These are phyloP conservation scores for Claviceps arundinis DNA, from an alignment of 2,329 filamentous ascomycete genomes.

Conservation along the genomic window DNA sequence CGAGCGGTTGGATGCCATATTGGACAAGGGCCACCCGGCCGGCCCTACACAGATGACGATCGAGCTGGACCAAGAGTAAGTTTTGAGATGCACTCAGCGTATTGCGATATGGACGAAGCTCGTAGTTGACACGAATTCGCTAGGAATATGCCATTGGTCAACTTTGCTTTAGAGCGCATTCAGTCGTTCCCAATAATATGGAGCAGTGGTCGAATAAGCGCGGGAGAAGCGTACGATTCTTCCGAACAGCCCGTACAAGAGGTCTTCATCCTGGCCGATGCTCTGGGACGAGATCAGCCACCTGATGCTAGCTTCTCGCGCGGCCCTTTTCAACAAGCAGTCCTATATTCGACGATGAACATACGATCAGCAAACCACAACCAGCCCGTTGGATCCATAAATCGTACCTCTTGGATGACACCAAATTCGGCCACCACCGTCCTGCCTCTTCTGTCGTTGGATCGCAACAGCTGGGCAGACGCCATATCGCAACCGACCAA, in stretches of 20 bases:
- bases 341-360: conserved; percentile 11
- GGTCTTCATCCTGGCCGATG: conserved; percentile 3
- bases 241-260: background rate
- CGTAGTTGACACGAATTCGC: background rate
- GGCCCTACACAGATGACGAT: conserved; percentile 1
- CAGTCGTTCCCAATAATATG: conserved; percentile 10
- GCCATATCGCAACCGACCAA: conserved; percentile 8
- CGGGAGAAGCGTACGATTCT: background rate
- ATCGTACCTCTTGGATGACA: conserved; percentile 11
- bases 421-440: conserved; percentile 1
- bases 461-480: conserved; percentile 6
- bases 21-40: background rate
- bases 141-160: conserved; percentile 12
- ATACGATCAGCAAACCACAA: conserved; percentile 10
- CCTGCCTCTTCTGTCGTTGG: conserved; percentile 8
- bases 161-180: conserved; percentile 9
- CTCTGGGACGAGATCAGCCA: background rate
- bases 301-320: background rate
- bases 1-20: conserved; percentile 10
- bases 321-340: conserved; percentile 6
- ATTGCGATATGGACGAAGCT: background rate
- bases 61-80: conserved; percentile 9
- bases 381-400: conserved; percentile 11
- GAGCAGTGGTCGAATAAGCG: background rate
- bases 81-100: background rate